A percentile compares a stretch with the other conserved stretches of the same genome.
phyloP scores from a whole-genome alignment of 1,139 yeast genomes.

The Blastobotrys arbuscula region DNA sequence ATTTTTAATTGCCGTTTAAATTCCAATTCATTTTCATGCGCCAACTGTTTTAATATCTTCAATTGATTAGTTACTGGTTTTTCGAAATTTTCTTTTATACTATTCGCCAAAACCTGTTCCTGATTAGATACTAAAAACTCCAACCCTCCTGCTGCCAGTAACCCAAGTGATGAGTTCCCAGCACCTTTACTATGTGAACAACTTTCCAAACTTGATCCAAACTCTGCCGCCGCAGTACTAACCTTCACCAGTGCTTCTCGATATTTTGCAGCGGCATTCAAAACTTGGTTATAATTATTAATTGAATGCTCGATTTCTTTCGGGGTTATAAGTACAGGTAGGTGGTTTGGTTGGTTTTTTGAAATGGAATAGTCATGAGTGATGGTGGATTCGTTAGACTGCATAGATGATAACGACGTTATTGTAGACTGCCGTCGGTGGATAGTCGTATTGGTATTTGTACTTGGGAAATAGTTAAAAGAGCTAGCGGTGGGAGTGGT shows the following conservation, averaged over 20 bases:
- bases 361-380: neutral
- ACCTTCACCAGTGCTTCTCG: constrained; percentile 46
- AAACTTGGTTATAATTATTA: constrained; percentile 43
- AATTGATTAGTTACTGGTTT: constrained; percentile 43
- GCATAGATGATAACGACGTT: neutral
- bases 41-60: constrained; percentile 19
- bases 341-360: neutral
- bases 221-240: constrained; percentile 61
- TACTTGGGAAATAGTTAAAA: too few relatives aligned
- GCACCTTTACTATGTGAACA: constrained; percentile 66
- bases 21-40: constrained; percentile 41
- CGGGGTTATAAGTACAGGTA: constrained; percentile 52
- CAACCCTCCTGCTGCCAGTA: constrained; percentile 69
- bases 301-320: constrained; percentile 50
- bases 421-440: too few relatives aligned
- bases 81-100: constrained; percentile 49
- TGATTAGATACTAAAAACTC: constrained; percentile 76
- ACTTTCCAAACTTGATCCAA: constrained; percentile 67
- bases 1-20: constrained; percentile 54
- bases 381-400: neutral
- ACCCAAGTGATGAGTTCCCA: constrained; percentile 57
- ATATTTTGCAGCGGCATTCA: constrained; percentile 49
- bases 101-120: constrained; percentile 60
- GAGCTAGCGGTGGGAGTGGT: too few relatives aligned
- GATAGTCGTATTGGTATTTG: too few relatives aligned